phyloP scores from a whole-genome alignment of 768 basidiomycete species.

The Arthromyces matolae region DNA sequence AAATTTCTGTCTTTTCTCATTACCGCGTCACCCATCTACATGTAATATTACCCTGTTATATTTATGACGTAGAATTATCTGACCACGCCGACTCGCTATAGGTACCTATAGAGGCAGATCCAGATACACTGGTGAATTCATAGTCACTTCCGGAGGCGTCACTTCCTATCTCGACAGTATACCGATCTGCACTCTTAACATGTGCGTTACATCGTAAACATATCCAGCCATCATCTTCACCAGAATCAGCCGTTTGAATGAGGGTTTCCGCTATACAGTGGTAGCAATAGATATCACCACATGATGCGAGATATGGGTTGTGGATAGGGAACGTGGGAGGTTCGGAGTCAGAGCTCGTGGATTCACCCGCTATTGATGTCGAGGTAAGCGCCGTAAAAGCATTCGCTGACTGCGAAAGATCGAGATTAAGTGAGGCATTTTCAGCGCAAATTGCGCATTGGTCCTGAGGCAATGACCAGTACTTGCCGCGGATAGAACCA shows the following conservation, averaged over 20 bases:
- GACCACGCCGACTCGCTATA: slow-evolving; percentile 46
- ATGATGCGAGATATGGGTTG: slow-evolving; percentile 80
- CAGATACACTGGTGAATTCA: slow-evolving; percentile 59
- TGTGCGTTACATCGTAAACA: slow-evolving; percentile 76
- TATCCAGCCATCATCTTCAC: slow-evolving; percentile 64
- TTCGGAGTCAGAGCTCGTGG: slow-evolving; percentile 31
- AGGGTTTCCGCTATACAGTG: slow-evolving; percentile 86
- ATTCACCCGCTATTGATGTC: slow-evolving; percentile 16
- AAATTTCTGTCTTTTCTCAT: too few relatives aligned
- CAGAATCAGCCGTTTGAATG: slow-evolving; percentile 68
- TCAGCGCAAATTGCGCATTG: slow-evolving; percentile 92
- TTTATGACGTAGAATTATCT: slow-evolving; percentile 21
- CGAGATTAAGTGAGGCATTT: slow-evolving; percentile 60
- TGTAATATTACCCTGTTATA: not conserved
- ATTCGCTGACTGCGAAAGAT: slow-evolving; percentile 50
- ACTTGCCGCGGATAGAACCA: slow-evolving; percentile 50
- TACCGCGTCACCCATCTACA: too few relatives aligned
- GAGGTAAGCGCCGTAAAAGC: slow-evolving; percentile 38
- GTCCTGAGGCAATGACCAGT: slow-evolving; percentile 61
- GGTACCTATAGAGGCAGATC: slow-evolving; percentile 52
- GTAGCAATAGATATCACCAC: slow-evolving; percentile 90
- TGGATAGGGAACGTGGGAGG: slow-evolving; percentile 64
- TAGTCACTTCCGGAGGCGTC: slow-evolving; percentile 49
- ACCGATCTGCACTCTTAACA: slow-evolving; percentile 64
- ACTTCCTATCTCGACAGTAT: slow-evolving; percentile 37